phyloP scores from a whole-genome alignment of 2,329 filamentous ascomycete species.

The Fusarium virguliforme region DNA sequence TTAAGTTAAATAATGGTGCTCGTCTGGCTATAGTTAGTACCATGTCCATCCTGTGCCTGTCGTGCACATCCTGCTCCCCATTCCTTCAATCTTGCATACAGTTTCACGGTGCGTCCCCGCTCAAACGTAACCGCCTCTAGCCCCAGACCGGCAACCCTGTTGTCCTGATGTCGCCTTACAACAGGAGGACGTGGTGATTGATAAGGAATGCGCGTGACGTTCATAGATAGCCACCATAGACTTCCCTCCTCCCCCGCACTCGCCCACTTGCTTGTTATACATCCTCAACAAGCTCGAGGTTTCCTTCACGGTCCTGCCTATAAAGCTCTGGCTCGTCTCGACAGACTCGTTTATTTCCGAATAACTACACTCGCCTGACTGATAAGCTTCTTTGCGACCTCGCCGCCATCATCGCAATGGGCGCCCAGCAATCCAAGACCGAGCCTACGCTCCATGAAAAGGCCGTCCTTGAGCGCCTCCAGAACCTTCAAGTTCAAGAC shows the following conservation, averaged over 20 bases:
- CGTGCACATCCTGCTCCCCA: background rate
- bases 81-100: slow-evolving; percentile 8
- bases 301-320: background rate
- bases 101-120: slow-evolving; percentile 7
- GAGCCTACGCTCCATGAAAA: slow-evolving; percentile 58
- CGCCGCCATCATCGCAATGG: slow-evolving; percentile 57
- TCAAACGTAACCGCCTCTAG: slow-evolving; percentile 1
- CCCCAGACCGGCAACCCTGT: slow-evolving; percentile 3
- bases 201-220: slow-evolving; percentile 41
- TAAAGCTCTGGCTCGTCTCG: background rate
- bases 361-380: background rate
- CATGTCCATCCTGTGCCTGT: background rate
- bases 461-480: slow-evolving; percentile 62
- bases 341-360: background rate
- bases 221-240: slow-evolving; percentile 7
- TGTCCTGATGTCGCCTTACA: slow-evolving; percentile 13
- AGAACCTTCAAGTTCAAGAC: slow-evolving; percentile 64
- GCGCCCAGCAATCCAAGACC: slow-evolving; percentile 62
- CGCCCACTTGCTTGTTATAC: background rate
- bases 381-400: slow-evolving; percentile 5
- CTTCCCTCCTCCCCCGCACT: background rate
- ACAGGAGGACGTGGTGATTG: slow-evolving; percentile 25
- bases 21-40: background rate
- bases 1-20: background rate
- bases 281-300: background rate